Base-by-base conservation (phyloP, 495 filamentous ascomycete genomes). In the Neurospora sp. region DNA sequence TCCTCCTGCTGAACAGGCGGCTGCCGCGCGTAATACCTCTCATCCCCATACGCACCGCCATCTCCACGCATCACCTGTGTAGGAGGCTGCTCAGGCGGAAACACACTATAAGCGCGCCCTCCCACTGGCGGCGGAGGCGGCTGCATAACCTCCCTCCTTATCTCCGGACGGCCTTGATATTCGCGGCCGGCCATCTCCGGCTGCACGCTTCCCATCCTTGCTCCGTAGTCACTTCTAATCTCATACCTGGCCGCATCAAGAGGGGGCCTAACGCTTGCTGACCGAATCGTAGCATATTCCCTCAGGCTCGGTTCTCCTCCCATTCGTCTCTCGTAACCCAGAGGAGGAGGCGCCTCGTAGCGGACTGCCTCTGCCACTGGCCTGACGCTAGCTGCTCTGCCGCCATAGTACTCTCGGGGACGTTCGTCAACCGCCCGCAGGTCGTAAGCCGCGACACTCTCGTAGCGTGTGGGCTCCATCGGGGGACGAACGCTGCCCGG, bases 401-500 rank as follows among this genome's bases (percentile, higher is more conserved):
- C 79, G 37, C 86, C 76, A 42, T 75, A 72, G 69, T 86, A 85
- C 39, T 89, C 87, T 27, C 83, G 83, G 18, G 86, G 79, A 10
- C 83, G 70, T 18, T 85, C 83, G 23, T 83, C 82, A 5, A 75
- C 62, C 23, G 72, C 44, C 11, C 81, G 77, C 38, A 82, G 75
- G n/a, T 83, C 83, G 20, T 76, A 78, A 39, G 27, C 59, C 1
- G 74, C 20, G n/a, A 37, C 44, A 8, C 44, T 48, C 8, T 78
- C 77, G 62, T 78, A 78, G 14, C 72, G 74, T 3, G 46, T 18
- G 2, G 72, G 31, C 4, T 78, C 76, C 54, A 71, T 14, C 7
- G 75, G 69, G 4, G 90, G 90, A 70, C 88, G 86, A 27, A 89
- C 87, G 78, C 89, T 92, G 10, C 85, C 75, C 39, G 88, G 82